Evolutionary conservation across 2,329 filamentous ascomycete genomes (phyloP), one percentile per base, ranked within the genome.

Genomic region (Atkinsonella texensis): DNA sequence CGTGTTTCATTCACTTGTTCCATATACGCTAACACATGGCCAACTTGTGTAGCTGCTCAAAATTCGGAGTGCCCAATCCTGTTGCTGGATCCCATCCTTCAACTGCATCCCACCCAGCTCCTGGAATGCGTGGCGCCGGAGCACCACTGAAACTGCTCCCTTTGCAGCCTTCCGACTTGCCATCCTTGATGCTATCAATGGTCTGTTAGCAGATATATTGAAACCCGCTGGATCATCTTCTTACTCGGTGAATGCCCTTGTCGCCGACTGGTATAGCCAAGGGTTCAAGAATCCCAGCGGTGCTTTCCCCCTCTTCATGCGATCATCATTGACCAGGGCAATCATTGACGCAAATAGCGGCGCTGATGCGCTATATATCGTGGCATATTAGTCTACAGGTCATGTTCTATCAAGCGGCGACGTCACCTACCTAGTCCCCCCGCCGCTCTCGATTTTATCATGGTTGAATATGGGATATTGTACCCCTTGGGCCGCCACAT

Each of bases 321-420:
- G 71, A 20, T 77, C 75, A 53, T 82, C 79, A 60, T 87, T 87
- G 48, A 88, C 64, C 39, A 85, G 72, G 1, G 77, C 73, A 47
- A 88, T 68, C 55, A 88, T 74, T 13, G 74, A 75, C 0, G 83
- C 81, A 48, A 84, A 75, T 0, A 81, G 69, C 0, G 85, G 85
- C 0, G 79, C 69, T 2, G 83, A 75, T 0, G 83, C 82, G 52
- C 71, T 74, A 46, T 20, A 13, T 10, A 7, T 23, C 11, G 41
- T 12, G 9, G 41, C 7, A 17, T 31, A 41, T 18, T 40, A 31
- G 15, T 39, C 45, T 20, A 13, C 23, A 11, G 12, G 18, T n/a
- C 10, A 18, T 8, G 8, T 18, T 4, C 1, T 20, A 7, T 20
- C 20, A 17, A 44, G 17, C 15, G 4, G 23, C 3, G 4, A 44